Conservation (phyloP, 345 rosid species). For the Heritiera fomes region DNA sequence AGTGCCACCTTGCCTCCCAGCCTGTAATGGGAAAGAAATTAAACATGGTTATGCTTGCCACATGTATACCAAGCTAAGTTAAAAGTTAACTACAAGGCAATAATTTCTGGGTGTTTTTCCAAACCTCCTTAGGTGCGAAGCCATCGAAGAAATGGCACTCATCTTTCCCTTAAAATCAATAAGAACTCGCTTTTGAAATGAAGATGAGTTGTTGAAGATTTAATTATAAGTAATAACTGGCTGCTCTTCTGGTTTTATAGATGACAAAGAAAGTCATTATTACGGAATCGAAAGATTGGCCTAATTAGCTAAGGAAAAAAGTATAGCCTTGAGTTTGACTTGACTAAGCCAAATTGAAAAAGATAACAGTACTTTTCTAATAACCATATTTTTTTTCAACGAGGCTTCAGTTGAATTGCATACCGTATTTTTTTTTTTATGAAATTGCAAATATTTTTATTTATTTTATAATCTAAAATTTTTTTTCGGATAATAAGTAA, state of each 20-base stretch:
- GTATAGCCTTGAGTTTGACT: no score
- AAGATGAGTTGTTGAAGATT: neutral
- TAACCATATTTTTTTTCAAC: no score
- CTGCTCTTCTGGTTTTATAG: neutral
- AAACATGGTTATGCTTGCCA: neutral
- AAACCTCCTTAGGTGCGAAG: neutral
- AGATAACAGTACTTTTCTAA: no score
- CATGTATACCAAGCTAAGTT: no score
- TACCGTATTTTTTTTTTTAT: no score
- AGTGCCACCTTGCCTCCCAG: constrained; percentile 20
- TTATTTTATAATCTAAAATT: no score
- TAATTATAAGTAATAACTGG: neutral
- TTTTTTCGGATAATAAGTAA: no score
- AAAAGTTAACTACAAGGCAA: no score
- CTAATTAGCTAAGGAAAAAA: no score
- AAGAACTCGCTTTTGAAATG: neutral
- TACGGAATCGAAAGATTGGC: neutral
- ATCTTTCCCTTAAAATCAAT: neutral
- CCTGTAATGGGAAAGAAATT: neutral
- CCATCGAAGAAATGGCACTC: neutral
- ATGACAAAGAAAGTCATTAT: neutral
- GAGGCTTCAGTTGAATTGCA: no score
- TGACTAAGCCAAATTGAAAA: no score
- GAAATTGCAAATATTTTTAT: no score
- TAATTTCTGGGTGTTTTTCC: neutral